Conservation (phyloP, 2,329 filamentous ascomycete genomes). For the Trichoderma breve region DNA sequence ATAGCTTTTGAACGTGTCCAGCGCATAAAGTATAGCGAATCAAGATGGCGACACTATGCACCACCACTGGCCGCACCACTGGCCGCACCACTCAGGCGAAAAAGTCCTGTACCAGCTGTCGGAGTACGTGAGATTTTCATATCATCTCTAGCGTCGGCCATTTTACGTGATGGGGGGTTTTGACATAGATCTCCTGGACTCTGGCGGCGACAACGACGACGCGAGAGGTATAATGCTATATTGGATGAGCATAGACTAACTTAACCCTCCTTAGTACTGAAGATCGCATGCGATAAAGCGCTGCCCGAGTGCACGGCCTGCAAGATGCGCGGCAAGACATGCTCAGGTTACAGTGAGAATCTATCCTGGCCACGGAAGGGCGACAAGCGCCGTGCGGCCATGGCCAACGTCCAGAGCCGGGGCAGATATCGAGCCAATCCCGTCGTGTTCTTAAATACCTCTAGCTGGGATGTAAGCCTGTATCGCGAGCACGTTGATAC, state of each 20-base stretch:
- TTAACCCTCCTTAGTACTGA: constrained; percentile 2
- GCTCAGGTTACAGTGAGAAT: constrained; percentile 17
- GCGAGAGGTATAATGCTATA: background rate
- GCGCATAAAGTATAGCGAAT: too few species aligned
- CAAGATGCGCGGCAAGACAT: constrained; percentile 11
- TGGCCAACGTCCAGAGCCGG: constrained; percentile 4
- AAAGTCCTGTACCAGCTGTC: constrained; percentile 14
- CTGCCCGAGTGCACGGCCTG: constrained; percentile 15
- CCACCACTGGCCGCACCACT: background rate
- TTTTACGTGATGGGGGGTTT: background rate
- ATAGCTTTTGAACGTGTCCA: background rate
- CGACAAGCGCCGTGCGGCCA: constrained; percentile 13
- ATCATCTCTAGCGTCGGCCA: background rate
- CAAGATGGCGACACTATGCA: background rate
- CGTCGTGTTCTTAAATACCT: constrained; percentile 11
- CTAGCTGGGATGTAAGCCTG: constrained; percentile 17
- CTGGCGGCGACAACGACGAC: background rate
- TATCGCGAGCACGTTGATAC: constrained; percentile 14
- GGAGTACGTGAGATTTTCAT: constrained; percentile 12
- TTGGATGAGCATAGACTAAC: background rate
- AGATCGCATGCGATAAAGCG: constrained; percentile 17
- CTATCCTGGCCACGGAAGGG: constrained; percentile 19
- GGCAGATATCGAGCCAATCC: background rate
- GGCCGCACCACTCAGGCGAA: background rate
- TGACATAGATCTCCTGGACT: background rate